Evolutionary conservation across 2,329 filamentous ascomycete genomes (phyloP), one percentile per base, ranked within the genome.

Genomic region (Helotiales sp.): DNA sequence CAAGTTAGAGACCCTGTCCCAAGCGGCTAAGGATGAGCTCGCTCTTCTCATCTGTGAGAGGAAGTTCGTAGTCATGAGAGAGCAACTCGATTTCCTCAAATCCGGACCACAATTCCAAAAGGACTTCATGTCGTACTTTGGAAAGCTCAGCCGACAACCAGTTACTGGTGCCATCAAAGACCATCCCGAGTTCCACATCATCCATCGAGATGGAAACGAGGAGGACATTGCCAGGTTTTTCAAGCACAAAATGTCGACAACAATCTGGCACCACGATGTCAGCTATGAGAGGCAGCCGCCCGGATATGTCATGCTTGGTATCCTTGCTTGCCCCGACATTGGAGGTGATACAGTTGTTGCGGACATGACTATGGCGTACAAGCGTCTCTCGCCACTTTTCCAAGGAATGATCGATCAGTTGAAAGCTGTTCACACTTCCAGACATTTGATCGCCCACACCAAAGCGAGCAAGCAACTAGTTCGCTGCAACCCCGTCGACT

Each of bases 311-410:
- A 89, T 91, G 77, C 81, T 85, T 30, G 82, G 82, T 4, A 78
- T 84, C 1, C 69, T 85, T 26, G 80, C 84, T 61, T 82, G 82
- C 6, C 83, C 83, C 2, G 82, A 85, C 32, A 82, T 84, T 8
- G 90, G 90, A 1, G 90, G 90, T 13, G 90, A 93, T 76, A 92
- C 90, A 0, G 84, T 92, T 0, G 91, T 90, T 87, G 88, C 90
- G 0, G 88, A 85, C 69, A 89, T 89, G 1, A 91, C 91, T 74
- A 81, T 85, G 1, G 90, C 90, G 0, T 93, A 93, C 67, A 75
- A 76, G 28, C 76, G 77, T 28, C 76, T 79, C 47, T 78, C 76
- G 8, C 77, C 77, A 40, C 70, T 70, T 7, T 77, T 79, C 64
- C 75, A 75, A 61, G 65, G 67, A 10, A 77, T 79, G 74, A 68